Base-by-base conservation (phyloP, 345 rosid genomes). In the Eucalyptus sp. region DNA sequence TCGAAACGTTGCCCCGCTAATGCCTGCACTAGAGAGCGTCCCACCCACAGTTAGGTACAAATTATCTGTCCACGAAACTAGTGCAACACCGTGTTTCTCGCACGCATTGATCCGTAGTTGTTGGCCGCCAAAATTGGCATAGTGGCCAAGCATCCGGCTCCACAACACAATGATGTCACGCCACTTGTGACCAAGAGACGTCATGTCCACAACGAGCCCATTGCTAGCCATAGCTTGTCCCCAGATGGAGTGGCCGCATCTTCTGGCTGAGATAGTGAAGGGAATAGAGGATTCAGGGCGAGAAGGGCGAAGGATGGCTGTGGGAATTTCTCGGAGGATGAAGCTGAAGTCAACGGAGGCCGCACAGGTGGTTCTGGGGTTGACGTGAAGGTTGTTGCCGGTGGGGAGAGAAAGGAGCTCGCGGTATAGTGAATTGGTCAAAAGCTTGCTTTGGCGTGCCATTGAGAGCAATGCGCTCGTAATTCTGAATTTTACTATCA, bases 11-110 rank as follows among this genome's bases (percentile, higher is more conserved):
- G 92, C 89, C 41, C 96, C 94, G 31, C 95, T 86, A 31, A 93
- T 91, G 84, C 96, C 95, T 2, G 94, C 95, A 60, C 93, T 93
- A 4, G 94, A 93, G 13, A 94, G 93, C 22, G 95, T 93, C 46
- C 94, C 94, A 4, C 95, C 95, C 29, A 93, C 91, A 16, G 89
- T 92, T 2, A 94, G 90, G 60, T 91, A 88, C 90, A 93, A 89
- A 33, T 92, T 93, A 68, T 94, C 96, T 1, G 96, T 93, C 92
- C 92, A 93, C 3, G 94, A 91, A 13, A 89, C 89, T 15, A 94
- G 95, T 46, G 94, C 83, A 64, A 94, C 91, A 11, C 92, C 95
- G 49, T 68, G 90, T 24, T 58, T 56, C 48, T 80, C 62, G 88
- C 92, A 56, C 87, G 93, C 93, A 52, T 94, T 94, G 68, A 90